Percentiles rank a stretch among this genome's conserved stretches.
Evolutionary conservation across 2,329 filamentous ascomycete genomes (phyloP).

Genomic region (Nemania sp.): DNA sequence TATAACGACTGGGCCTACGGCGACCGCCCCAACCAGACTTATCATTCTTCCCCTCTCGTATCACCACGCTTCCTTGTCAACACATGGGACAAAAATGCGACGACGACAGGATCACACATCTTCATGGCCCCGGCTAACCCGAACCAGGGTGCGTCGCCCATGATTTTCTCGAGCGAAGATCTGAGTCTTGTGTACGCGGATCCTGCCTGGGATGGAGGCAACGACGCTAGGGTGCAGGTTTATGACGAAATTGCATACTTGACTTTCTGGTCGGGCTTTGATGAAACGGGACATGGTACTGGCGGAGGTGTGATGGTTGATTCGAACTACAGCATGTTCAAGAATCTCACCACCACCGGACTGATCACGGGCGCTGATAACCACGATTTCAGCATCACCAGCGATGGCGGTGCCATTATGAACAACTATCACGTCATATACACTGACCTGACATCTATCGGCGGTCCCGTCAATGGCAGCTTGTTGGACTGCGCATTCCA

Average conservation of each 20-base stretch:
- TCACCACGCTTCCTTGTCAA: conserved; percentile 30
- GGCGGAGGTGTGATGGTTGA: conserved; percentile 40
- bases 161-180: conserved; percentile 33
- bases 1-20: conserved; percentile 30
- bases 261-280: conserved; percentile 44
- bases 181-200: conserved; percentile 35
- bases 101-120: conserved; percentile 26
- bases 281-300: conserved; percentile 30
- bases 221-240: conserved; percentile 34
- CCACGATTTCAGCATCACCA: conserved; percentile 49
- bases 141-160: conserved; percentile 20
- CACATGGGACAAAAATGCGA: conserved; percentile 26
- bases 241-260: conserved; percentile 40
- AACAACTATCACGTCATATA: conserved; percentile 45
- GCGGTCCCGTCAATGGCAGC: conserved; percentile 38
- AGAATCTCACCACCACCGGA: conserved; percentile 44
- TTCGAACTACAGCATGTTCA: conserved; percentile 42
- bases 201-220: conserved; percentile 27
- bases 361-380: conserved; percentile 44
- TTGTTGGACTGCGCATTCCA: conserved; percentile 46
- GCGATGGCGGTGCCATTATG: conserved; percentile 46
- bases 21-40: conserved; percentile 31
- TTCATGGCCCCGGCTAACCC: conserved; percentile 25
- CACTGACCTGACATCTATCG: conserved; percentile 38
- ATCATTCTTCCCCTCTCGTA: conserved; percentile 24